phyloP scores from a whole-genome alignment of 139 green algal species.

The Nannochloris sp. region DNA sequence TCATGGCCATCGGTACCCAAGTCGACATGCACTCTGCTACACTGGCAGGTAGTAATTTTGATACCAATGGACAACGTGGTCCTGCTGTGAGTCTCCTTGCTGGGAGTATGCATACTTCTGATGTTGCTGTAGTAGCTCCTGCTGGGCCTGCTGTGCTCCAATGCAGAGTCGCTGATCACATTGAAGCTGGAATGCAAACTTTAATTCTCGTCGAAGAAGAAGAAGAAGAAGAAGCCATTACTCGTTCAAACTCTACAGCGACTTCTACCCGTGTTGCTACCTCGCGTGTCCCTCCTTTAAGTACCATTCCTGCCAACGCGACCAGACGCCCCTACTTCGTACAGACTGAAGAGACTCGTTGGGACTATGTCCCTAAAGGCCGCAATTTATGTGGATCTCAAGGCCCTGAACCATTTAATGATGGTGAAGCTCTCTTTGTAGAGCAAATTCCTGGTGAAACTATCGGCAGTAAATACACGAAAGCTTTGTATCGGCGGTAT shows the following conservation, averaged over 20 bases:
- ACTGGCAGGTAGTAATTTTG: background rate
- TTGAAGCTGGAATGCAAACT: conserved; percentile 11
- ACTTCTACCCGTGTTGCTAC: background rate
- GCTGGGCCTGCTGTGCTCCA: conserved; percentile 18
- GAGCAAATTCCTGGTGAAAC: background rate
- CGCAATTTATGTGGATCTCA: conserved; percentile 12
- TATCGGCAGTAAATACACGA: conserved; percentile 24
- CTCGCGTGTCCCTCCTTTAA: background rate
- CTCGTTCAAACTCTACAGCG: background rate
- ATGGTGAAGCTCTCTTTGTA: conserved; percentile 19
- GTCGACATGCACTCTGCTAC: conserved; percentile 66
- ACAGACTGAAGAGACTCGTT: conserved; percentile 24
- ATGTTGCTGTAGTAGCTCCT: conserved; percentile 16
- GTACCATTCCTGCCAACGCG: background rate
- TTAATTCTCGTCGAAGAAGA: too few species aligned
- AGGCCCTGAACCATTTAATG: background rate
- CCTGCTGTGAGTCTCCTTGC: conserved; percentile 20
- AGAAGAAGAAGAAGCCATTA: too few species aligned
- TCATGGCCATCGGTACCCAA: conserved; percentile 47
- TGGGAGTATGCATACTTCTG: conserved; percentile 30
- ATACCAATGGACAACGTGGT: conserved; percentile 9
- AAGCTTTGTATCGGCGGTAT: conserved; percentile 41
- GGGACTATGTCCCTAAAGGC: conserved; percentile 37
- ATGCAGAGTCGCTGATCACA: conserved; percentile 32
- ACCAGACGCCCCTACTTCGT: conserved; percentile 40